Evolutionary conservation across 371 early-diverging fungal species (phyloP), one percentile per base, ranked within the genome.

Genomic region (Amoeboaphelidium occidentale): DNA sequence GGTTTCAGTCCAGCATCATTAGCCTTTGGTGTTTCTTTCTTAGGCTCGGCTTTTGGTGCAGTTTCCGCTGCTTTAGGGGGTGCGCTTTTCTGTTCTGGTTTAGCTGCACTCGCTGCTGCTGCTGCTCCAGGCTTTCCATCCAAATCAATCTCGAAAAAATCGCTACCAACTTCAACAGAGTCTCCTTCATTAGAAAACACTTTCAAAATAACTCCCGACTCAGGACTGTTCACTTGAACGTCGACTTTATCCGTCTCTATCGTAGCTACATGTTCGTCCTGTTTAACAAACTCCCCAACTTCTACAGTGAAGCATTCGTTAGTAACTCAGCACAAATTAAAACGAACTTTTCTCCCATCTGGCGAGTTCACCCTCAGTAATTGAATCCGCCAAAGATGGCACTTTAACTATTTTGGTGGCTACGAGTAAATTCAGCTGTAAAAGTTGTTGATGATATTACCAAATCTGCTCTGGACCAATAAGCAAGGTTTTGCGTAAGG

Each of bases 181-280:
- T 90, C 89, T 41, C 88, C 92, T 62, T 85, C 90, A 41, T 78
- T 70, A 51, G 84, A 84, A 58, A 74, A 83, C 13, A 78, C 56
- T 64, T 83, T 88, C 23, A 81, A 56, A 49, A 96, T 74, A 25
- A 71, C 77, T 17, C 96, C 96, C 28, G 80, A 69, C 42, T 79
- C 83, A 51, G 91, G 90, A 25, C 90, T 76, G 72, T 92, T 96
- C 61, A 96, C 83, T 25, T 88, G 76, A 42, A 93, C 79, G 60
- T 90, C 93, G 46, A 92, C 78, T 73, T 96, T 96, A 73, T 96
- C 96, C 48, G 96, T 96, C 63, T 96, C 93, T 48, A 96, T 91
- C 25, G 89, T 84, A 39, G 90, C 92, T 25, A 93, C 75, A 60
- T 79, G 84, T 57, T 96, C 93, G 58, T 96, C 96, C 55, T 83